phyloP scores from a whole-genome alignment of 2,329 filamentous ascomycete species.

The Claviceps pazoutovae region DNA sequence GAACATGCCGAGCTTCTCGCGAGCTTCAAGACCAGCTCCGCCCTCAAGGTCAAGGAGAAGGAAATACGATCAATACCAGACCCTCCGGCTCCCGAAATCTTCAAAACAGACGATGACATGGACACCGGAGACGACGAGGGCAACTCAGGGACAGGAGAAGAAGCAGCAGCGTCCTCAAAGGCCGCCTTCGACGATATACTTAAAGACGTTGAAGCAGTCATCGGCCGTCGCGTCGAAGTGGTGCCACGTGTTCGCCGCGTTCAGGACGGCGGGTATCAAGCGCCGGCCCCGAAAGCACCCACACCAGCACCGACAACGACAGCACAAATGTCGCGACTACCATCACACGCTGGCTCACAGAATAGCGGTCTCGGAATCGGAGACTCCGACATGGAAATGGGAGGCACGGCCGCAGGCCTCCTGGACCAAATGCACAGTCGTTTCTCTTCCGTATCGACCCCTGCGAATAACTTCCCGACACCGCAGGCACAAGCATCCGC shows the following conservation, averaged over 20 bases:
- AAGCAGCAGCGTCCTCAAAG: slow-evolving; percentile 21
- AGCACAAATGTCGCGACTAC: slow-evolving; percentile 34
- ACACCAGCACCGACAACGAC: slow-evolving; percentile 12
- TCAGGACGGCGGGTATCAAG: slow-evolving; percentile 64
- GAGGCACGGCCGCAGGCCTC: slow-evolving; percentile 47
- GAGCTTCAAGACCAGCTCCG: slow-evolving; percentile 56
- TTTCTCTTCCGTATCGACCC: slow-evolving; percentile 45
- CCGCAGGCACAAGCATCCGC: slow-evolving; percentile 46
- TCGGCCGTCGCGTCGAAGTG: slow-evolving; percentile 52
- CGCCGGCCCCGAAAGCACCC: slow-evolving; percentile 33
- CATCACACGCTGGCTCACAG: slow-evolving; percentile 41
- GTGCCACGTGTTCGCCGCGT: slow-evolving; percentile 55
- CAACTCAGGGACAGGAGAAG: slow-evolving; percentile 4
- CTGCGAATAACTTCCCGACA: slow-evolving; percentile 44
- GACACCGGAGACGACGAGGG: slow-evolving; percentile 36
- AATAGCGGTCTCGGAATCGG: slow-evolving; percentile 40
- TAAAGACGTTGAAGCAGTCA: slow-evolving; percentile 54
- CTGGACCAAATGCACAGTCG: slow-evolving; percentile 56
- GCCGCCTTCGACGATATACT: slow-evolving; percentile 60
- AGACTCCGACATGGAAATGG: slow-evolving; percentile 53
- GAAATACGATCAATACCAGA: slow-evolving; percentile 55
- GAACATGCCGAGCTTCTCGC: slow-evolving; percentile 64
- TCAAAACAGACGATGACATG: slow-evolving; percentile 46
- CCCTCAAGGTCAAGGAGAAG: slow-evolving; percentile 61
- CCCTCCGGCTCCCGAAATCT: slow-evolving; percentile 43